Evolutionary conservation across 2,329 filamentous ascomycete genomes (phyloP).

Genomic region (Venturia effusa): DNA sequence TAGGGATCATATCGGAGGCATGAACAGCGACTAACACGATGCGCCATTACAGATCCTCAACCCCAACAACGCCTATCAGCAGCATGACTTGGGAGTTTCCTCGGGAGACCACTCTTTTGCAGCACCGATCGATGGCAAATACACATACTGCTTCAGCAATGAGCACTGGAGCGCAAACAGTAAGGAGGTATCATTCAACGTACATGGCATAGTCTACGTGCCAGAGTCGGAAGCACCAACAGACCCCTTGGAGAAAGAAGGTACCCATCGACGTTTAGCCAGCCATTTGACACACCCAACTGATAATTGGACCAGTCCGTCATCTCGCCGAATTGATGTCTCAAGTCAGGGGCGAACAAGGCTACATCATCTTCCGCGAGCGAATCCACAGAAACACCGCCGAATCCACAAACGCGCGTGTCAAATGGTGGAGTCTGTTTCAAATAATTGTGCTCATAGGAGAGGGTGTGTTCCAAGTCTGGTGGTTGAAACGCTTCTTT

Average conservation of each 20-base stretch:
- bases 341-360: conserved; percentile 95
- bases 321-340: conserved; percentile 73
- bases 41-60: conserved; percentile 55
- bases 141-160: conserved; percentile 97
- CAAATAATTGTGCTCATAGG: conserved; percentile 80
- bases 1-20: background rate
- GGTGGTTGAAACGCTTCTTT: conserved; percentile 98
- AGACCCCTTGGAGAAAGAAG: conserved; percentile 85
- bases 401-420: conserved; percentile 91
- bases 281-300: background rate
- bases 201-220: conserved; percentile 96
- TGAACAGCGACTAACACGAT: background rate
- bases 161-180: conserved; percentile 93
- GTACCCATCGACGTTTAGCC: conserved; percentile 34
- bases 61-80: conserved; percentile 63
- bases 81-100: conserved; percentile 70
- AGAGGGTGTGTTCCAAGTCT: conserved; percentile 95
- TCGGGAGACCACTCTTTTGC: conserved; percentile 91
- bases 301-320: conserved; percentile 47
- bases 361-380: conserved; percentile 91
- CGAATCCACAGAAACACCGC: conserved; percentile 96
- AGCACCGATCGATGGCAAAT: conserved; percentile 76
- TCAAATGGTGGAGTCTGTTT: conserved; percentile 99
- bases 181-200: conserved; percentile 98
- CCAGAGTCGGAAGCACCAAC: conserved; percentile 72